Conservation (phyloP, 352 stramenopile genomes). For the Pythium phragmitis region DNA sequence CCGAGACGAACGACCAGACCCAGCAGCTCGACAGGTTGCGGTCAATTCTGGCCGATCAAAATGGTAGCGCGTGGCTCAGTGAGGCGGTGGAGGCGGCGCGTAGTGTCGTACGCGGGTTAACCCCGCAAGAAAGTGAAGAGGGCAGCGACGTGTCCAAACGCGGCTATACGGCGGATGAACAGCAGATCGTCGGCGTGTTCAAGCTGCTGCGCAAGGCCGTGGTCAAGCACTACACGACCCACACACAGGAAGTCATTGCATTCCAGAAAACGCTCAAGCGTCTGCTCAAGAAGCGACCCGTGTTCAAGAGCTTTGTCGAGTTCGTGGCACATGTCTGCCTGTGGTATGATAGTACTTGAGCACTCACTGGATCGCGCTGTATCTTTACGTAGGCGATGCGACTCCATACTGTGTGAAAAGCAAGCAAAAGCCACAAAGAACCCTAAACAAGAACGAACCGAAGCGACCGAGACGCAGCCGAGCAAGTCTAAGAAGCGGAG, state of each 20-base stretch:
- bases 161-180: slow-evolving; percentile 4
- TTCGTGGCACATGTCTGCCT: background rate
- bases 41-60: slow-evolving; percentile 20
- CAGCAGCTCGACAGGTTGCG: slow-evolving; percentile 6
- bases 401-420: background rate
- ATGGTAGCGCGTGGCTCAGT: slow-evolving; percentile 11
- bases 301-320: slow-evolving; percentile 13
- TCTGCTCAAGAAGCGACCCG: slow-evolving; percentile 20
- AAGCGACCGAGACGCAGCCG: background rate
- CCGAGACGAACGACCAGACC: background rate
- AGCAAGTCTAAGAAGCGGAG: slow-evolving; percentile 24
- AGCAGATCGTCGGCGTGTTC: slow-evolving; percentile 12
- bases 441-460: background rate
- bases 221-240: slow-evolving; percentile 11
- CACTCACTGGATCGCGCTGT: background rate
- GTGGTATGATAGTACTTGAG: background rate
- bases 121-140: background rate
- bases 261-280: slow-evolving; percentile 19
- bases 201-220: slow-evolving; percentile 23
- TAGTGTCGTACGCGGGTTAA: slow-evolving; percentile 6
- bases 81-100: slow-evolving; percentile 22
- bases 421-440: background rate
- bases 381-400: slow-evolving; percentile 1
- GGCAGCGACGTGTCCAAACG: background rate
- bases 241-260: background rate